Base-by-base conservation (phyloP, 2,329 filamentous ascomycete species). In the Eurotiales sp. region DNA sequence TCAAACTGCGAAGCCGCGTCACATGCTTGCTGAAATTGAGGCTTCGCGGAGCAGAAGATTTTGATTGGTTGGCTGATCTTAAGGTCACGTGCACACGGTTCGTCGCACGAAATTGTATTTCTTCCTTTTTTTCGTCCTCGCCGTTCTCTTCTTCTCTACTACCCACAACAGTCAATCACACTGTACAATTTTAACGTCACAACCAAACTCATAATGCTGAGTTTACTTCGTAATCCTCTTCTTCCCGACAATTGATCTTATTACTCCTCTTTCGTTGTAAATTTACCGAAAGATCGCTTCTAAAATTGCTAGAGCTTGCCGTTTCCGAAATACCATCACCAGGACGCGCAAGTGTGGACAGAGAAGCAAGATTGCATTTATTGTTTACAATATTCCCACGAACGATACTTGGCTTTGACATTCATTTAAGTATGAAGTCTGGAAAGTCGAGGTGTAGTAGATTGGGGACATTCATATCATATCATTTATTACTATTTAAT, bases 301-400 rank as follows among this genome's bases (percentile, higher is more conserved):
- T 71, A 65, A 71, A 67, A 72, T 53, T 72, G 77, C 77, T 80
- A 80, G 77, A 80, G 77, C 77, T 73, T 72, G 75, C 70, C 76
- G 71, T 74, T 70, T 70, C 64, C 74, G 66, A 72, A 69, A 66
- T 69, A 23, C 56, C 53, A 67, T 62, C 62, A 68, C 67, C 67
- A 77, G 75, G 74, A 72, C 72, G 75, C 63, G 72, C 71, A 69
- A 75, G 77, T 79, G 77, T 80, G 76, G 77, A 80, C 74, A 74
- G 63, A 69, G 77, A 78, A 80, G 77, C 77, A 73, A 80, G 69
- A 80, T 66, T 65, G 68, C 76, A 55, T 69, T 53, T 55, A 49
- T 52, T 56, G n/a, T 56, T 55, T 52, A 56, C 46, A 58, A 58
- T 61, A 60, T 61, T 56, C 70, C 68, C 70, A 63, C 61, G 65